These are phyloP conservation scores for Taxawa tesnikishii DNA, from an alignment of 2,329 filamentous ascomycete genomes.

Conservation along the genomic window DNA sequence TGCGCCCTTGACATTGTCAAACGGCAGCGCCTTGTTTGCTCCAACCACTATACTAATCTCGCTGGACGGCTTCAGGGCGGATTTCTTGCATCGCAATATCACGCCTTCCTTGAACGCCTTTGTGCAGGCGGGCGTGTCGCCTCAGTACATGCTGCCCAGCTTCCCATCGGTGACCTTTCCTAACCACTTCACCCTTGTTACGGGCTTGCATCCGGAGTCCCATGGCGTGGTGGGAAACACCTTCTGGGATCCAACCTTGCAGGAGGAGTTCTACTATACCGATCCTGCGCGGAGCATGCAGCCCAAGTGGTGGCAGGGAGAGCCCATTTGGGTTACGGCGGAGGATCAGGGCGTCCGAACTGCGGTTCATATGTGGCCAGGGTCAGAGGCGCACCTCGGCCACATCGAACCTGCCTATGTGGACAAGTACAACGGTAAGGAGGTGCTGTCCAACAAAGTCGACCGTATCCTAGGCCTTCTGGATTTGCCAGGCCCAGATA, in stretches of 20 bases:
- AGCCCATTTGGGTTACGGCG: conserved; percentile 88
- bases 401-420: conserved; percentile 65
- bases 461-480: conserved; percentile 68
- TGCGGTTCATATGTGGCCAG: conserved; percentile 98
- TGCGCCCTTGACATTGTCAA: conserved; percentile 36
- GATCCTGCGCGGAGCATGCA: conserved; percentile 64
- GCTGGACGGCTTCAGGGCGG: conserved; percentile 88
- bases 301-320: conserved; percentile 87
- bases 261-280: conserved; percentile 81
- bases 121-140: conserved; percentile 72
- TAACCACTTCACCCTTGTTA: conserved; percentile 84
- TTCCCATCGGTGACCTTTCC: conserved; percentile 97
- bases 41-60: conserved; percentile 91
- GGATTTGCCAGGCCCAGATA: conserved; percentile 64
- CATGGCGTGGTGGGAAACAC: conserved; percentile 90
- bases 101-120: conserved; percentile 74
- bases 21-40: conserved; percentile 79
- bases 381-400: conserved; percentile 76
- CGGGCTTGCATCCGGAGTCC: conserved; percentile 81
- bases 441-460: conserved; percentile 64
- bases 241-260: conserved; percentile 74
- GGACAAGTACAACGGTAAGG: conserved; percentile 73
- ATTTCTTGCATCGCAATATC: conserved; percentile 73
- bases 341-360: conserved; percentile 67
- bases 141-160: conserved; percentile 82